A percentile compares a stretch with the other conserved stretches of the same genome.
Evolutionary conservation across 2,329 filamentous ascomycete genomes (phyloP).

Genomic region (Colletotrichum ledebouriae): DNA sequence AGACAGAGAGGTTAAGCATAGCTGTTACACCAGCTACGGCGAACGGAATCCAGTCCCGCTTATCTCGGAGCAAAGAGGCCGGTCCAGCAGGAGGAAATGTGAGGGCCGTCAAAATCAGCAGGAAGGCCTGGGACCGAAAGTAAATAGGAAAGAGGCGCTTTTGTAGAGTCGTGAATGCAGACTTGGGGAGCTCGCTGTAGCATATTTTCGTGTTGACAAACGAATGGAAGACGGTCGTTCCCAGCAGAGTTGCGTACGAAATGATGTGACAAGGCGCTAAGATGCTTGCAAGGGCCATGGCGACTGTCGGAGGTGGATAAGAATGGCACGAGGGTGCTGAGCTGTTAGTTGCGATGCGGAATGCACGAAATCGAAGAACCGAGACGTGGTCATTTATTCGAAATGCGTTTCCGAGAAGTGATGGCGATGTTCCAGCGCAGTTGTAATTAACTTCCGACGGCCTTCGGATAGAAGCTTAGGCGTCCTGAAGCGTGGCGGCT

Average conservation of each 20-base stretch:
- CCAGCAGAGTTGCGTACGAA: constrained; percentile 56
- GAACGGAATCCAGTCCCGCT: constrained; percentile 53
- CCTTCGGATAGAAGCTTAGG: not conserved
- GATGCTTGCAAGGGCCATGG: not conserved
- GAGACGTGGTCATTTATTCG: too few species aligned
- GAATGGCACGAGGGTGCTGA: too few species aligned
- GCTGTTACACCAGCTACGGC: constrained; percentile 50
- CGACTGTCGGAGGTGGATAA: too few species aligned
- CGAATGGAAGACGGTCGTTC: constrained; percentile 56
- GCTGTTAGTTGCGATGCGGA: too few species aligned
- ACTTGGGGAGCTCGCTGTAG: constrained; percentile 50
- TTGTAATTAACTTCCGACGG: not conserved
- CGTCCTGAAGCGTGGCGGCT: too few species aligned
- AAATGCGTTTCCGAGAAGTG: not conserved
- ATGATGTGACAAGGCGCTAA: constrained; percentile 54
- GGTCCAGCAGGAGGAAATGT: constrained; percentile 53
- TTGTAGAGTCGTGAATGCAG: constrained; percentile 55
- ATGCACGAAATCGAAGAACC: too few species aligned
- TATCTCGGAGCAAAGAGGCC: constrained; percentile 47
- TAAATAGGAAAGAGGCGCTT: constrained; percentile 58
- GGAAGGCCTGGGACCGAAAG: constrained; percentile 53
- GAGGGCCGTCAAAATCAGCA: constrained; percentile 51
- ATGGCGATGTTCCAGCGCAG: not conserved
- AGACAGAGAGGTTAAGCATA: constrained; percentile 52
- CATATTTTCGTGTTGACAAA: constrained; percentile 55